Evolutionary conservation across 2,329 filamentous ascomycete genomes (phyloP).

Genomic region (Fusarium oligoseptatum): DNA sequence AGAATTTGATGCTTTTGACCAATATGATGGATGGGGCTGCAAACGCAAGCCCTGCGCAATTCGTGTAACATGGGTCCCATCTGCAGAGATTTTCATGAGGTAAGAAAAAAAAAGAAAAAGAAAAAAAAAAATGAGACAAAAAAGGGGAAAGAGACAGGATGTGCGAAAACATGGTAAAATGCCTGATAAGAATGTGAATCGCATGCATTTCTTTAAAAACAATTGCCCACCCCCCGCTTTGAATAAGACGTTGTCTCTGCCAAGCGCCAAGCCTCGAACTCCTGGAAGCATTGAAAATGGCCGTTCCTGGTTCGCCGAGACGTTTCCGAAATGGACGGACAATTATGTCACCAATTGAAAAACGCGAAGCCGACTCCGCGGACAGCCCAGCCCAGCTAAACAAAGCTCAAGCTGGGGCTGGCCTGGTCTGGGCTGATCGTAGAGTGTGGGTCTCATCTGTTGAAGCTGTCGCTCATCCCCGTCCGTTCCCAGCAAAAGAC

Average conservation of each 20-base stretch:
- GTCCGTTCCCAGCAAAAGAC: background rate
- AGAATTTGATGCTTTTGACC: background rate
- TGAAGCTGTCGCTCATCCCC: background rate
- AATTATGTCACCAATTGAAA: background rate
- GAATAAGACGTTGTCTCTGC: background rate
- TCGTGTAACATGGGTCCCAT: background rate
- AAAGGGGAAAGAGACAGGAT: background rate
- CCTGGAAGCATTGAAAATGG: background rate
- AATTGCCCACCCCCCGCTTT: background rate
- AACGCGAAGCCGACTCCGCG: background rate
- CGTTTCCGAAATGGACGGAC: background rate
- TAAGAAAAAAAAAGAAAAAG: background rate
- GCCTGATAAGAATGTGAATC: background rate
- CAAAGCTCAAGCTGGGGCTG: background rate
- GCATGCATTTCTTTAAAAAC: background rate
- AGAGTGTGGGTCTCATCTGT: background rate
- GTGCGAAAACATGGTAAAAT: background rate
- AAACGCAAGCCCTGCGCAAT: background rate
- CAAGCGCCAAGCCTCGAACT: conserved; percentile 5
- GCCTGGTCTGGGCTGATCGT: background rate
- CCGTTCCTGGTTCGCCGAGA: conserved; percentile 5
- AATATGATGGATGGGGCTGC: background rate
- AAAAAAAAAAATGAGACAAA: background rate
- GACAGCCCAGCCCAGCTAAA: background rate
- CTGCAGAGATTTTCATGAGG: background rate